Percentiles rank a stretch among this genome's conserved stretches.
phyloP scores from a whole-genome alignment of 805 yeast genomes.

The Myxozyma neotropica region DNA sequence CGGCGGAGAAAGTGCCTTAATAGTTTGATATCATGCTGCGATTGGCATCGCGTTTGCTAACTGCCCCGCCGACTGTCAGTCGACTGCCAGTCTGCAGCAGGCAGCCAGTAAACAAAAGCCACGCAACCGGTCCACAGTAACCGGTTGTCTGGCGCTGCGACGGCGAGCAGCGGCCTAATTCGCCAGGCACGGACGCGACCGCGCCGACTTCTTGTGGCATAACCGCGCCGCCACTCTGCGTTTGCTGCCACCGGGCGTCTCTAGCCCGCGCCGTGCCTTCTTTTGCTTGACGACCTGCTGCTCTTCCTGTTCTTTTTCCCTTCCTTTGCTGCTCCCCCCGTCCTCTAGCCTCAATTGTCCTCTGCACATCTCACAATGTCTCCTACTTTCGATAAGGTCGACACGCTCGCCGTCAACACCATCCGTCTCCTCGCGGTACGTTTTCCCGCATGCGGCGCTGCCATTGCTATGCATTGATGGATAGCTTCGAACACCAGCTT shows the following conservation, averaged over 20 bases:
- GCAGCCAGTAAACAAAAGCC: too few relatives aligned
- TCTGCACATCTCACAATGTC: slow-evolving; percentile 19
- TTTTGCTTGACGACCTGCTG: neutral
- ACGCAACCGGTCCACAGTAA: neutral
- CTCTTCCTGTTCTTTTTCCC: neutral
- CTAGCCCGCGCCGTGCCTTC: slow-evolving; percentile 21
- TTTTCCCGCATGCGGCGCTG: slow-evolving; percentile 10
- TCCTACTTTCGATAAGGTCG: slow-evolving; percentile 55
- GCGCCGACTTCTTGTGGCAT: slow-evolving; percentile 3
- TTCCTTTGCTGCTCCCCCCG: neutral
- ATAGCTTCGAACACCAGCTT: too few relatives aligned
- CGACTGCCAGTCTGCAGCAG: too few relatives aligned
- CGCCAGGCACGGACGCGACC: slow-evolving; percentile 5
- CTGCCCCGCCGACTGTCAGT: too few relatives aligned
- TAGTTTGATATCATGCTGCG: too few relatives aligned
- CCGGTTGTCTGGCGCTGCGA: neutral
- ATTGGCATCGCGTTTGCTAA: too few relatives aligned
- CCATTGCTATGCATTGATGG: neutral
- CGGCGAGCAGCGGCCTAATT: neutral
- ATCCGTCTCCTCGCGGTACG: slow-evolving; percentile 79
- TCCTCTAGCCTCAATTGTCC: slow-evolving; percentile 35
- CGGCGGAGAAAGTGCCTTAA: too few relatives aligned
- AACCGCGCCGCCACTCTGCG: neutral
- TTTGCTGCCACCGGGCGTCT: slow-evolving; percentile 20
- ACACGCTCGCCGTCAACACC: slow-evolving; percentile 77